Percentiles rank a stretch among this genome's conserved stretches.
phyloP scores from a whole-genome alignment of 352 stramenopile genomes.

The Phytophthora idaei region DNA sequence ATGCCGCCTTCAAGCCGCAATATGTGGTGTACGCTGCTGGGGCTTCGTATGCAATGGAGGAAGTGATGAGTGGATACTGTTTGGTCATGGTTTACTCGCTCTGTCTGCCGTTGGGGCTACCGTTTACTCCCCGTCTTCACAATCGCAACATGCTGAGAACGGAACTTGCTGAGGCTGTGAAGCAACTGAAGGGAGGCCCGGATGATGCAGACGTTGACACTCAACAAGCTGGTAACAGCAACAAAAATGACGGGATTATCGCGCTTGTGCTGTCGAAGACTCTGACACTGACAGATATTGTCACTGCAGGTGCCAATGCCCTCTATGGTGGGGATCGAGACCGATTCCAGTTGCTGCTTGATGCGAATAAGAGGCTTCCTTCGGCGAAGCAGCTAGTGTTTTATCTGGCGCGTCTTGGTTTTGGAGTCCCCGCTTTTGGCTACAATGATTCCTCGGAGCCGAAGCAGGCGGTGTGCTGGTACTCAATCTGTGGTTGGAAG shows the following conservation, averaged over 20 bases:
- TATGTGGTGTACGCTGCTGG: slow-evolving; percentile 13
- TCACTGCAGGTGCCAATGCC: background rate
- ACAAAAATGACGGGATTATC: background rate
- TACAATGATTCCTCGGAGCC: background rate
- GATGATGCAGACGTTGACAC: background rate
- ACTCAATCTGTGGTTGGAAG: slow-evolving; percentile 5
- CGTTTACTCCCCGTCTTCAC: background rate
- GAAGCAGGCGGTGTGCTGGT: slow-evolving; percentile 3
- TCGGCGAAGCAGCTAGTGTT: background rate
- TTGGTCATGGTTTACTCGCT: slow-evolving; percentile 14
- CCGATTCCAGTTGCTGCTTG: background rate
- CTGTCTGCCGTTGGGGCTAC: background rate
- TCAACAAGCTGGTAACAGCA: background rate
- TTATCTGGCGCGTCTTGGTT: slow-evolving; percentile 1
- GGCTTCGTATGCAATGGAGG: background rate
- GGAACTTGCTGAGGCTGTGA: slow-evolving; percentile 7
- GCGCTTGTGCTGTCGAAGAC: background rate
- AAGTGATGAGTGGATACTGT: slow-evolving; percentile 17
- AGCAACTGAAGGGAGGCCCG: slow-evolving; percentile 3
- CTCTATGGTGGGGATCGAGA: background rate
- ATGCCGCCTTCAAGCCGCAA: slow-evolving; percentile 3
- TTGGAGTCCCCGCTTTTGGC: background rate
- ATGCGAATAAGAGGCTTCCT: slow-evolving; percentile 7
- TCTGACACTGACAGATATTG: background rate
- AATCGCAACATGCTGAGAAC: background rate